A percentile compares a stretch with the other conserved stretches of the same genome.
These are phyloP conservation scores for Aspergillus vadensis DNA, from an alignment of 2,329 filamentous ascomycete genomes.

Conservation along the genomic window DNA sequence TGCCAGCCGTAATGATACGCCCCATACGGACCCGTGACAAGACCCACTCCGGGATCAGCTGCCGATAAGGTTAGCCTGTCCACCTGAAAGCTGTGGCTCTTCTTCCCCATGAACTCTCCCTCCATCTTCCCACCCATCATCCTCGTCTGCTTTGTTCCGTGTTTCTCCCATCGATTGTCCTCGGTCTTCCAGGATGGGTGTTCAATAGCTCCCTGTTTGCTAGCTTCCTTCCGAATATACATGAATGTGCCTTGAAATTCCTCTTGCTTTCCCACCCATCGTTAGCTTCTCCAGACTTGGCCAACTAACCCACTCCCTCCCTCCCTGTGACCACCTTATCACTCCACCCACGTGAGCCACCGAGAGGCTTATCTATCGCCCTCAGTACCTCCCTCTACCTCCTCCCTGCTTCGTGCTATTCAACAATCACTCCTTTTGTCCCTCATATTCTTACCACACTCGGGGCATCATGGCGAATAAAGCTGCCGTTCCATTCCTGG, in stretches of 20 bases:
- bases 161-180: neutral
- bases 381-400: neutral
- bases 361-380: neutral
- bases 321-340: neutral
- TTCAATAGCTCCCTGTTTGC: constrained; percentile 13
- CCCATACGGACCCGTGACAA: neutral
- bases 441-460: neutral
- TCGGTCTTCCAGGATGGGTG: constrained; percentile 11
- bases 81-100: neutral
- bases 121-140: neutral
- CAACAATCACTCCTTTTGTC: constrained; percentile 7
- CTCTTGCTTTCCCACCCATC: constrained; percentile 9
- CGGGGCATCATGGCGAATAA: constrained; percentile 65
- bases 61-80: constrained; percentile 5
- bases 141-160: constrained; percentile 4
- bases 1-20: neutral
- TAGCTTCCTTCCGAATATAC: neutral
- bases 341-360: neutral
- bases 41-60: constrained; percentile 8
- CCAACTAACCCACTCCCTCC: neutral
- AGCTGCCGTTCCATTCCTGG: constrained; percentile 76
- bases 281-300: neutral
- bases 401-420: too few relatives aligned
- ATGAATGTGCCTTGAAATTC: neutral
- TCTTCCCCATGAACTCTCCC: neutral